Percentiles rank a stretch among this genome's conserved stretches.
phyloP scores from a whole-genome alignment of 2,329 filamentous ascomycete genomes.

The Colletotrichum camelliae region DNA sequence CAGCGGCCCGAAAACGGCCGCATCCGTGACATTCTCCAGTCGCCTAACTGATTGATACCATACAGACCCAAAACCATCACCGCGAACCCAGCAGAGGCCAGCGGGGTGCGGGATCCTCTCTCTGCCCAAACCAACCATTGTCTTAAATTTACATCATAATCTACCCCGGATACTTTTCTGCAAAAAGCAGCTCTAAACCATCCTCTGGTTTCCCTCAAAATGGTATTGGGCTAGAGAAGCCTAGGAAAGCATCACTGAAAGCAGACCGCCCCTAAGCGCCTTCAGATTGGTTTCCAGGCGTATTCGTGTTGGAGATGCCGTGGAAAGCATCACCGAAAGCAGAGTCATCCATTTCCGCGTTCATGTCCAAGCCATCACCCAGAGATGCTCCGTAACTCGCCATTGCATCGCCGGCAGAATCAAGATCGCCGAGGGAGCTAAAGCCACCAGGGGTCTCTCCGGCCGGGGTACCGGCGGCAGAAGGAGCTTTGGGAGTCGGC shows the following conservation, averaged over 20 bases:
- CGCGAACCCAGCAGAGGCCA: not conserved
- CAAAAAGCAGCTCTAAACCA: fast-evolving
- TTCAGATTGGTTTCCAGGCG: conserved; percentile 32
- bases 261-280: conserved; percentile 6
- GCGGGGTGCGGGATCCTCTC: not conserved
- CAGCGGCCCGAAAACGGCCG: not conserved
- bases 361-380: conserved; percentile 62
- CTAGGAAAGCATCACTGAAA: not conserved
- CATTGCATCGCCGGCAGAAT: conserved; percentile 75
- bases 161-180: not conserved
- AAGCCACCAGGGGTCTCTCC: conserved; percentile 45
- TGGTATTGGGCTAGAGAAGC: not conserved
- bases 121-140: not conserved
- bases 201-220: not conserved
- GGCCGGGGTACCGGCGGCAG: conserved; percentile 50
- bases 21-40: not conserved
- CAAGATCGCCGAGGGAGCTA: conserved; percentile 67
- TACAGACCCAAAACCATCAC: not conserved
- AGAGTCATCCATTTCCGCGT: conserved; percentile 77
- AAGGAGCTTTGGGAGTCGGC: conserved; percentile 26
- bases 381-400: conserved; percentile 62
- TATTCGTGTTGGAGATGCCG: conserved; percentile 52
- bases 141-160: not conserved
- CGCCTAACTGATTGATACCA: not conserved
- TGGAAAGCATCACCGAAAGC: conserved; percentile 88